Base-by-base conservation (phyloP, 164 flowering plant species). In the Buxus sempervirens region DNA sequence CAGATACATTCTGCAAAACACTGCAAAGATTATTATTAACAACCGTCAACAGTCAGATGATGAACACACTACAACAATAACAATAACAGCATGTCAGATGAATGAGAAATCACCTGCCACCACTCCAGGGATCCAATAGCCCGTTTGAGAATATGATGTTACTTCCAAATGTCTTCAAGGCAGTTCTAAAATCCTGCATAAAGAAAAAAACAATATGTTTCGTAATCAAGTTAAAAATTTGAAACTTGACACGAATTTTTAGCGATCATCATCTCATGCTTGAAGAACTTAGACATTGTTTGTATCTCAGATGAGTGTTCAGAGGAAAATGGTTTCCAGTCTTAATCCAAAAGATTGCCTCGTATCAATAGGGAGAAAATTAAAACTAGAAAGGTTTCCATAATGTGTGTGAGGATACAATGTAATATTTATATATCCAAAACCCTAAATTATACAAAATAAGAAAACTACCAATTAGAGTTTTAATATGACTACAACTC, bases 91-190 rank as follows among this genome's bases (percentile, higher is more conserved):
- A 41, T 18, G 32, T 54, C 27, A 53, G 55, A 38, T 36, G 57
- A 24, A 62, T 22, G 51, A 64, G 60, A 76, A 54, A 58, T 75
- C 65, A 94, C 98, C 97, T 72, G 80, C 95, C 96, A 68, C 96
- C 95, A 78, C 98, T 94, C 97, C 96, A 94, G 5, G 97, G 98
- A 86, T 94, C 98, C 81, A 94, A 76, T 27, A 91, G 81, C 64
- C 97, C 97, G 76, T 91, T 94, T 68, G 98, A 86, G 78, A 94
- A 94, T 57, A 93, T 93, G 62, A 93, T 93, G 82, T 93, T 93
- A 66, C 96, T 93, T 74, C 94, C 97, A 79, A 83, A 90, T 1
- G 8, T 60, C 76, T 72, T 79, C 79, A 90, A 78, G 32, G 70
- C 62, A 24, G 79, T 73, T 67, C 72, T 77, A 28, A 87, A 77